Base-by-base conservation (phyloP, 768 basidiomycete species). In the Podaxis mareebaensis region DNA sequence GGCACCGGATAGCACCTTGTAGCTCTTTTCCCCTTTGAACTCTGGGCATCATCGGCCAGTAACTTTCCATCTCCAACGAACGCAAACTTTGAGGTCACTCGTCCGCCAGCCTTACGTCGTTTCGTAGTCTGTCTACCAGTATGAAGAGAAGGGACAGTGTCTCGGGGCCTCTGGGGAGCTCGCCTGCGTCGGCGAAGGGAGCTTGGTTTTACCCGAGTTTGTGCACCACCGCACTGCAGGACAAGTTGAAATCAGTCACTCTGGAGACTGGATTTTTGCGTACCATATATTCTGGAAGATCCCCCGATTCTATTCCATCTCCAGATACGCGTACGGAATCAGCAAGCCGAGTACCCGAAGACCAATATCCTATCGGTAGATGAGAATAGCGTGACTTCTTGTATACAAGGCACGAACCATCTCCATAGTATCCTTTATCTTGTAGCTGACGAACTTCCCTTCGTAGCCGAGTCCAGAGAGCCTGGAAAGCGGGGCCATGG, bases 281-380 rank as follows among this genome's bases (percentile, higher is more conserved):
- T 65, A 92, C 92, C 80, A 93, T 83, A 70, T 87, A 93, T 76
- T 93, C 90, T 3, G 92, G 92, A 3, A 92, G 77, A 54, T 89
- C 89, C 2, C 81, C 85, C 24, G 73, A 71, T 40, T 81, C 81
- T 44, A 83, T 73, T 1, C 83, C 85, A 61, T 83, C 76, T 2
- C 85, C 84, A 0, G 75, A 74, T 24, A 90, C 72, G 44, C 73
- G 76, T 2, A 80, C 79, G 0, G 90, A 89, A 73, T 94, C 91
- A 1, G 78, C 78, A 12, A 94, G 79, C 53, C 91, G 83, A 15
- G 75, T 85, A 1, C 93, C 92, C 48, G 88, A 85, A 15, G 92
- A 93, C 91, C 91, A 94, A 69, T 88, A 91, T 8, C 92, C 91
- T 93, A 42, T 42, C 26, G 33, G 55, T 61, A 40, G 20, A 51